phyloP scores from a whole-genome alignment of 2,329 filamentous ascomycete species.

The Didymella pomorum region DNA sequence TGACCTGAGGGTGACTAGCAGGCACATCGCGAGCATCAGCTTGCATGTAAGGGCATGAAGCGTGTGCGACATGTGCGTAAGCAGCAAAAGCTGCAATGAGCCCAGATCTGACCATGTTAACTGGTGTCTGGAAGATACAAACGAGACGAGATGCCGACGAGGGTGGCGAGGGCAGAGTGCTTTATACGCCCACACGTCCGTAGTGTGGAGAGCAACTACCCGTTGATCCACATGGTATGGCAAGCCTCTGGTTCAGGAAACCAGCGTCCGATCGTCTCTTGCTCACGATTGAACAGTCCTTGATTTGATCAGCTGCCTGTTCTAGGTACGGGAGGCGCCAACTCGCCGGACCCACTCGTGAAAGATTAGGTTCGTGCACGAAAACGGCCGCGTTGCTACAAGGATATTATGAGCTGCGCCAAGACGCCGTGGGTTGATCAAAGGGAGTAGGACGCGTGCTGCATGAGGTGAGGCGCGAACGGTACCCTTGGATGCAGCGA shows the following conservation, averaged over 20 bases:
- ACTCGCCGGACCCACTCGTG: conserved; percentile 20
- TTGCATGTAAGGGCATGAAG: conserved; percentile 50
- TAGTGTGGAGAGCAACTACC: conserved; percentile 6
- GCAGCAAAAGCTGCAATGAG: conserved; percentile 39
- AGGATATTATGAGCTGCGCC: conserved; percentile 23
- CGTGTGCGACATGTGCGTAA: conserved; percentile 31
- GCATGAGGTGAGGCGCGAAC: conserved; percentile 14
- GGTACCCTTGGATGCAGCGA: neutral
- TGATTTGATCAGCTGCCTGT: conserved; percentile 18
- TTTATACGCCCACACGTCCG: conserved; percentile 24
- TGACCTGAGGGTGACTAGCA: conserved; percentile 40
- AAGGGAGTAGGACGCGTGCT: conserved; percentile 15
- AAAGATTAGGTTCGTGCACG: conserved; percentile 17
- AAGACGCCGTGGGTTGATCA: conserved; percentile 22
- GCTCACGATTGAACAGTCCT: conserved; percentile 7
- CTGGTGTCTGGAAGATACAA: conserved; percentile 3
- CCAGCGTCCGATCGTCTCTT: conserved; percentile 5
- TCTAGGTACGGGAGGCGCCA: conserved; percentile 15
- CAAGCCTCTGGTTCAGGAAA: conserved; percentile 6
- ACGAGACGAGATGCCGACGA: neutral
- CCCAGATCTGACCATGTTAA: conserved; percentile 37
- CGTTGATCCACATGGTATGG: conserved; percentile 8
- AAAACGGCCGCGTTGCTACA: conserved; percentile 19
- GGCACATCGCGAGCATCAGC: conserved; percentile 40
- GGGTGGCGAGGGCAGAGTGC: conserved; percentile 5